phyloP scores from a whole-genome alignment of 805 yeast species.

The Sugiyamaella lignohabitans region DNA sequence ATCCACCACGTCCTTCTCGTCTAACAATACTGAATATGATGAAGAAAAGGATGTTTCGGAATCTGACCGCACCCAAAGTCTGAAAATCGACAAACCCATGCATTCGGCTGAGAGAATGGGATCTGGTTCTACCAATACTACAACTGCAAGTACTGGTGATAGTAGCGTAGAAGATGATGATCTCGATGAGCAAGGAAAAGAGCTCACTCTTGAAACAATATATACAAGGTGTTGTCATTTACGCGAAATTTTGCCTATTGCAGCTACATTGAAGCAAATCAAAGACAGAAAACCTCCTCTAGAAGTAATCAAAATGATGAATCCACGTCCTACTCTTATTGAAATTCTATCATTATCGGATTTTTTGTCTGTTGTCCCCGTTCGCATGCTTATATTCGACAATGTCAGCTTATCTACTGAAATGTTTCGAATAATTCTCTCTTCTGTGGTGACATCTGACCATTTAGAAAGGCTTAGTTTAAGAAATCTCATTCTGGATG shows the following conservation, averaged over 20 bases:
- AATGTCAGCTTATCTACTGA: conserved; percentile 68
- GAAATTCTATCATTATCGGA: conserved; percentile 86
- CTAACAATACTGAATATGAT: conserved; percentile 18
- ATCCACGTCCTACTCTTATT: conserved; percentile 85
- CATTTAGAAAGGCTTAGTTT: conserved; percentile 67
- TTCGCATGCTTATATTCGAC: conserved; percentile 68
- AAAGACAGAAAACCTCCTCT: conserved; percentile 72
- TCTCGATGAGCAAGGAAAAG: conserved; percentile 18
- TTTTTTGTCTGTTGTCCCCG: conserved; percentile 78
- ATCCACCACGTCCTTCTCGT: conserved; percentile 5
- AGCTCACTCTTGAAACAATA: conserved; percentile 54
- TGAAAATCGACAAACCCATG: conserved; percentile 20
- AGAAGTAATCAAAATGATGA: conserved; percentile 61
- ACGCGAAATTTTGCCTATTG: conserved; percentile 86
- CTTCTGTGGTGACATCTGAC: conserved; percentile 60
- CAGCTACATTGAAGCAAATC: conserved; percentile 78
- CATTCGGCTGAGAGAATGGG: conserved; percentile 5
- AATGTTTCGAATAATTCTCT: conserved; percentile 68
- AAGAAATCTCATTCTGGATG: conserved; percentile 68
- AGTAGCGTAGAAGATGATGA: conserved; percentile 30
- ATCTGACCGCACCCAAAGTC: background rate
- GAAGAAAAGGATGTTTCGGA: conserved; percentile 21
- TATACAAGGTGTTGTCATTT: conserved; percentile 92
- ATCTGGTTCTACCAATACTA: background rate
- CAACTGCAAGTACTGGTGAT: conserved; percentile 4